Evolutionary conservation across 2,329 filamentous ascomycete genomes (phyloP).

Genomic region (Onygena corvina): DNA sequence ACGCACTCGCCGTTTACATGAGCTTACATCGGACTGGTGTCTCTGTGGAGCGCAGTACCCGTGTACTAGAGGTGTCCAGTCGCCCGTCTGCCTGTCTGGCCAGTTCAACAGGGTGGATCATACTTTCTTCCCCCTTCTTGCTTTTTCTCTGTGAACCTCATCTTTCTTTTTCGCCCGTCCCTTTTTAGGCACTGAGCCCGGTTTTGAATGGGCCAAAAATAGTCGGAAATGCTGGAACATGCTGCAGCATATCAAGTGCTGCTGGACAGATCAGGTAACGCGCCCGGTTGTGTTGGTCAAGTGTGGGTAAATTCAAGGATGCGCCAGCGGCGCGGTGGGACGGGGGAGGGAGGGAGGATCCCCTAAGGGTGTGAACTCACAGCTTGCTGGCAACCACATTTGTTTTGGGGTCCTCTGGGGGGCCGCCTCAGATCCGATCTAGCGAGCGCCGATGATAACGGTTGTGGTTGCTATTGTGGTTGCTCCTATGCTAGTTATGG

Average conservation of each 20-base stretch:
- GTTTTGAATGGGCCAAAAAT: slow-evolving; percentile 6
- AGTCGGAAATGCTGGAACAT: slow-evolving; percentile 4
- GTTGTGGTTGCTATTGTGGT: too few species aligned
- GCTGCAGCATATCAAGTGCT: slow-evolving; percentile 6
- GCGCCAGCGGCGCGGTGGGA: slow-evolving; percentile 5
- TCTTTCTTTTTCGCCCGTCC: slow-evolving; percentile 2
- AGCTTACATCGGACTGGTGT: not conserved
- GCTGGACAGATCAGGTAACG: slow-evolving; percentile 3
- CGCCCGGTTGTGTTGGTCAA: slow-evolving; percentile 2
- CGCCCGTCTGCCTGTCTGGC: slow-evolving; percentile 4
- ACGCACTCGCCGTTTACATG: slow-evolving; percentile 4
- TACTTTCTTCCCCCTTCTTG: slow-evolving; percentile 1
- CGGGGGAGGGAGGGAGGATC: slow-evolving; percentile 1
- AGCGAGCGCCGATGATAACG: not conserved
- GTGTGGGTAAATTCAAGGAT: not conserved
- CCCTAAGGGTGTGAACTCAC: slow-evolving; percentile 5
- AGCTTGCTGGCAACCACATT: not conserved
- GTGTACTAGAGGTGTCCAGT: slow-evolving; percentile 3
- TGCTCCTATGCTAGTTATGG: too few species aligned
- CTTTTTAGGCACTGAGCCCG: slow-evolving; percentile 5
- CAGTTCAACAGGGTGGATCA: slow-evolving; percentile 3
- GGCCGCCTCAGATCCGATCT: not conserved
- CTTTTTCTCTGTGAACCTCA: slow-evolving; percentile 8
- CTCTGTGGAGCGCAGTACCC: not conserved
- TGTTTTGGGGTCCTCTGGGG: not conserved